Percentiles rank a stretch among this genome's conserved stretches.
Evolutionary conservation across 306 rosid genomes (phyloP).

Genomic region (Rosa lucieae): DNA sequence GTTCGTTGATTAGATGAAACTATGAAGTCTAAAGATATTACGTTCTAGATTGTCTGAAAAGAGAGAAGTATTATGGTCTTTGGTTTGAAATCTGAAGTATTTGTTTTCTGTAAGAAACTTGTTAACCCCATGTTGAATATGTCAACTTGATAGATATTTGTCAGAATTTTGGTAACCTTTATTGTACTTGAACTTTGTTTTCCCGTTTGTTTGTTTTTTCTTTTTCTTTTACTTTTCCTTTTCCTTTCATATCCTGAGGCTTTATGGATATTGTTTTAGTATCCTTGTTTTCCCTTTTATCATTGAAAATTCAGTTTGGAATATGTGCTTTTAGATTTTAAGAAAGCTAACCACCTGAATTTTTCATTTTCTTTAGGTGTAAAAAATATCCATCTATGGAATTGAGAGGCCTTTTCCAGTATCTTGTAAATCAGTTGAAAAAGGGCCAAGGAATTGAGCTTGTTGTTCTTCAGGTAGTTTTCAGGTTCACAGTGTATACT

Average conservation of each 20-base stretch:
- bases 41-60: neutral
- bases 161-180: neutral
- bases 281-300: neutral
- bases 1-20: neutral
- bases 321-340: neutral
- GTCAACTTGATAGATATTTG: neutral
- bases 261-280: neutral
- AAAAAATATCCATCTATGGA: constrained; percentile 99
- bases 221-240: too few species aligned
- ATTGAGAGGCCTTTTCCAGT: constrained; percentile 95
- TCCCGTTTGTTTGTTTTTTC: neutral
- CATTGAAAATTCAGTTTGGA: neutral
- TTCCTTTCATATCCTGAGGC: neutral
- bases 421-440: constrained; percentile 92
- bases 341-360: neutral
- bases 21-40: neutral
- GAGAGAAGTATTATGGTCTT: neutral
- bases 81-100: neutral
- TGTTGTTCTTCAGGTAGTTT: constrained; percentile 81
- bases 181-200: neutral
- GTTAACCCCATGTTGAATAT: neutral
- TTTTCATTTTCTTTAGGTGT: constrained; percentile 54
- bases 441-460: constrained; percentile 96
- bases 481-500: constrained; percentile 4
- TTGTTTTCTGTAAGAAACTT: neutral